These are phyloP conservation scores for Penicillium bovifimosum DNA, from an alignment of 495 filamentous ascomycete genomes.

Conservation along the genomic window DNA sequence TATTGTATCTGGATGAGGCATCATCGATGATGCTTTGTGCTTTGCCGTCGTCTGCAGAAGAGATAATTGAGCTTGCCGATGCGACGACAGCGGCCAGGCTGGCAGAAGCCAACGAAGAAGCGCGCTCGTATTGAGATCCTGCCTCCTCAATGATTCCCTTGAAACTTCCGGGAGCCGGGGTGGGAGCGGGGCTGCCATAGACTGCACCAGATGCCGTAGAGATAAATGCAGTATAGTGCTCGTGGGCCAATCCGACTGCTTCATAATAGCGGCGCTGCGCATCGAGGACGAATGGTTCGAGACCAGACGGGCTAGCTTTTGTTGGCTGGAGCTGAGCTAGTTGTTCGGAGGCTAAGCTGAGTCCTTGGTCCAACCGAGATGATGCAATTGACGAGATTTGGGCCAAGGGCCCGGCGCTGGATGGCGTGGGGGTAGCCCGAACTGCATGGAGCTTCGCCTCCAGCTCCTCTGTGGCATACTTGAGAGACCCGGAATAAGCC, in stretches of 20 bases:
- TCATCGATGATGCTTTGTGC: conserved; percentile 39
- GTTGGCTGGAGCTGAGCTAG: conserved; percentile 54
- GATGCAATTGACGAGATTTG: conserved; percentile 62
- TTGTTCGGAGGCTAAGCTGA: conserved; percentile 59
- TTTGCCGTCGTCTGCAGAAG: conserved; percentile 36
- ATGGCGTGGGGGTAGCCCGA: conserved; percentile 30
- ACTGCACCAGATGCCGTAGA: conserved; percentile 59
- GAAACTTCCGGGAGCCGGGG: conserved; percentile 24
- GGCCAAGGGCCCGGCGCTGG: conserved; percentile 44
- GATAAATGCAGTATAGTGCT: conserved; percentile 68
- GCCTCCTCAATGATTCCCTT: conserved; percentile 41
- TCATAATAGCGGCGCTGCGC: conserved; percentile 72
- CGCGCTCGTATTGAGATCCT: conserved; percentile 41
- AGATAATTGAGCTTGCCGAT: conserved; percentile 42
- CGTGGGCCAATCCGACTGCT: conserved; percentile 69
- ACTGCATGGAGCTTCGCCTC: conserved; percentile 25
- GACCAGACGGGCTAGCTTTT: conserved; percentile 49
- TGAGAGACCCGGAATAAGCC: conserved; percentile 61
- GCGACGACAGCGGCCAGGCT: conserved; percentile 43
- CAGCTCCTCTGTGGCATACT: conserved; percentile 54
- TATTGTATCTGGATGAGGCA: conserved; percentile 44
- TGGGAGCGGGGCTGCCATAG: conserved; percentile 44
- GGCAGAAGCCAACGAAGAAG: conserved; percentile 42
- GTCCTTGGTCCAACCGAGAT: conserved; percentile 57
- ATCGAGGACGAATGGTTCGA: conserved; percentile 52